These are phyloP conservation scores for Xerocomus brunneocitrinus DNA, from an alignment of 768 basidiomycete genomes.

Conservation along the genomic window DNA sequence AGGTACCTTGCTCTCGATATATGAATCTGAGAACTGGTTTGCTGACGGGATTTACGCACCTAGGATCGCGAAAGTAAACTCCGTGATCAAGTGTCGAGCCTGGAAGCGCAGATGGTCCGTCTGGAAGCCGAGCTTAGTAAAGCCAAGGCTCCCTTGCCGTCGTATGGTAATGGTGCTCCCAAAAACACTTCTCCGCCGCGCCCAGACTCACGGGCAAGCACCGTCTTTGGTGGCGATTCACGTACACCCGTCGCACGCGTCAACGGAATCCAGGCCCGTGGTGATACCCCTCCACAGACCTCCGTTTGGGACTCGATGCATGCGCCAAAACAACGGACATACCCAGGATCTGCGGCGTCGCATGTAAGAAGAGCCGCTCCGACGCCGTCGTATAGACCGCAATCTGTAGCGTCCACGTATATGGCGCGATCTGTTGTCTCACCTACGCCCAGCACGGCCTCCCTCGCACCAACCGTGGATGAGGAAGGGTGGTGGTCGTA, in stretches of 20 bases:
- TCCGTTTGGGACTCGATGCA: slow-evolving; percentile 77
- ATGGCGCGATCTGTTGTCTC: slow-evolving; percentile 46
- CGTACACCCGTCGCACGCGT: slow-evolving; percentile 46
- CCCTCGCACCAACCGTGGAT: slow-evolving; percentile 62
- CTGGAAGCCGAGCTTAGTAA: slow-evolving; percentile 58
- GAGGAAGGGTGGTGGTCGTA: slow-evolving; percentile 79
- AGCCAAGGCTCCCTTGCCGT: slow-evolving; percentile 35
- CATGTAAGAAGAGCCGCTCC: slow-evolving; percentile 17
- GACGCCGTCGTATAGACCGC: slow-evolving; percentile 31
- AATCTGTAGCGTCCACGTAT: slow-evolving; percentile 45
- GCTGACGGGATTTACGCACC: neutral
- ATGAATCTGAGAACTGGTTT: neutral
- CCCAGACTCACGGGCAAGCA: slow-evolving; percentile 75
- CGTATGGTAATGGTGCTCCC: slow-evolving; percentile 36
- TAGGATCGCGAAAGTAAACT: slow-evolving; percentile 71
- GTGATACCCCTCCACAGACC: slow-evolving; percentile 46
- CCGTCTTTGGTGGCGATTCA: slow-evolving; percentile 48
- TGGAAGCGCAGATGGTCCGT: slow-evolving; percentile 57
- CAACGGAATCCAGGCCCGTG: slow-evolving; percentile 30
- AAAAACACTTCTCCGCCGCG: slow-evolving; percentile 47
- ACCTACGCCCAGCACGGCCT: slow-evolving; percentile 75
- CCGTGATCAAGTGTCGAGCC: slow-evolving; percentile 57
- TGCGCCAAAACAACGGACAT: slow-evolving; percentile 34
- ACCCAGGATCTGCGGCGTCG: neutral
- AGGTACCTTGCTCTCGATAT: slow-evolving; percentile 40